A percentile compares a stretch with the other conserved stretches of the same genome.
Conservation (phyloP, 148 eudicot genomes). For the Rhododendron henanense region DNA sequence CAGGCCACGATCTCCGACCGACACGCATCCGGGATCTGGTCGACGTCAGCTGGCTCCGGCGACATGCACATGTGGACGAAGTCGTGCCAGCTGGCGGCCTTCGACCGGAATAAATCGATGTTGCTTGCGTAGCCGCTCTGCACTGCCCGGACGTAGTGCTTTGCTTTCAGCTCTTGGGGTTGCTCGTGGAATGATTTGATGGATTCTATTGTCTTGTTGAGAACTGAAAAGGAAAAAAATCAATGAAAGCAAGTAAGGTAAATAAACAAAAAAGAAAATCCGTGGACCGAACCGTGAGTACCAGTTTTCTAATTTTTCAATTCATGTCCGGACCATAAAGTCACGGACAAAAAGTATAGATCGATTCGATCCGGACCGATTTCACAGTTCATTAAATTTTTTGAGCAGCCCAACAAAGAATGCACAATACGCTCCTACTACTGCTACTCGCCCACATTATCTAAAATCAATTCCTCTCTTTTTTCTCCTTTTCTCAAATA, state of each 20-base stretch:
- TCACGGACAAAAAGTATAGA: too few relatives aligned
- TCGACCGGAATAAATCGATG: neutral
- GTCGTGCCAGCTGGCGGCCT: slow-evolving; percentile 10
- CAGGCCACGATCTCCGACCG: slow-evolving; percentile 30
- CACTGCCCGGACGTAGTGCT: neutral
- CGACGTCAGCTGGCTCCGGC: neutral
- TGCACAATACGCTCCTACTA: too few relatives aligned
- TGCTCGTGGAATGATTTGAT: slow-evolving; percentile 22
- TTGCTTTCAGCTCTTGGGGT: slow-evolving; percentile 9
- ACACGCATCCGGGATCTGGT: neutral
- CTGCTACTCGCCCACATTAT: too few relatives aligned
- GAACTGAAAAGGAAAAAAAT: neutral
- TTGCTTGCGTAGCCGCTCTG: neutral
- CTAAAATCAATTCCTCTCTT: too few relatives aligned
- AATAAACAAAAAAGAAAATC: too few relatives aligned
- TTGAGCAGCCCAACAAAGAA: too few relatives aligned
- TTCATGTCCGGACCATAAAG: too few relatives aligned
- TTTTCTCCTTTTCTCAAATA: too few relatives aligned
- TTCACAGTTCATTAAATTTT: too few relatives aligned
- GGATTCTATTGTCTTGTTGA: slow-evolving; percentile 8
- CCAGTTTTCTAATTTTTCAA: too few relatives aligned
- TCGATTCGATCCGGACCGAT: too few relatives aligned
- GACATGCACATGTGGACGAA: neutral
- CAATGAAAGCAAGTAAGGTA: neutral
- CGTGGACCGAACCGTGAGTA: too few relatives aligned